These are phyloP conservation scores for Stylonectria norvegica DNA, from an alignment of 2,329 filamentous ascomycete species.

Conservation along the genomic window DNA sequence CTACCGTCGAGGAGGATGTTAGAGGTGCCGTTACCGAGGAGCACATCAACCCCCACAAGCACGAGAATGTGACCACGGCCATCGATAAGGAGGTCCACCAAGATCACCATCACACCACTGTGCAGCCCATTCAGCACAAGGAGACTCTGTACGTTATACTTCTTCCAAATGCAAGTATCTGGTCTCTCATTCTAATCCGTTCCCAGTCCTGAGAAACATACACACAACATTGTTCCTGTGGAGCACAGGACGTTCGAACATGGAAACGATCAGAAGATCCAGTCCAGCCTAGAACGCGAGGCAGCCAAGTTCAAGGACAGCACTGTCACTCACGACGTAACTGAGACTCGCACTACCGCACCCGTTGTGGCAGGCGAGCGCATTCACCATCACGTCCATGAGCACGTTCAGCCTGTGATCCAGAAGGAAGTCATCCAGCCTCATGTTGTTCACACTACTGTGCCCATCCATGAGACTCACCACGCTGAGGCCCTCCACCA, in stretches of 20 bases:
- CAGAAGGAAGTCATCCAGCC: constrained; percentile 67
- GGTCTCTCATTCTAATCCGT: background rate
- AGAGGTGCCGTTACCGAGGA: constrained; percentile 60
- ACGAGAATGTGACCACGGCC: constrained; percentile 60
- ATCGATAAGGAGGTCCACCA: constrained; percentile 68
- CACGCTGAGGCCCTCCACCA: constrained; percentile 66
- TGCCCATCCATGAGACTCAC: constrained; percentile 70
- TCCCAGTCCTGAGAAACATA: constrained; percentile 57
- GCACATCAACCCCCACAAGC: constrained; percentile 54
- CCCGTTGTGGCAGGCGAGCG: constrained; percentile 30
- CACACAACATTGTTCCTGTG: constrained; percentile 54
- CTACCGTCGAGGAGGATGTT: constrained; percentile 65
- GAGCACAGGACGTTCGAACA: constrained; percentile 62
- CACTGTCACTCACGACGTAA: constrained; percentile 28
- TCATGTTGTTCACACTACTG: constrained; percentile 66
- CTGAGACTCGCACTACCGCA: constrained; percentile 23
- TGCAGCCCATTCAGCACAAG: constrained; percentile 55
- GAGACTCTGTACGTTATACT: constrained; percentile 40
- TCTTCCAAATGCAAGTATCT: background rate
- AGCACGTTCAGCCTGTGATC: constrained; percentile 67
- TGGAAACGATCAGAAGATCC: constrained; percentile 49
- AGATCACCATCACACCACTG: constrained; percentile 67
- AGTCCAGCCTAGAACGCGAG: constrained; percentile 49
- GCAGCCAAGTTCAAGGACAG: constrained; percentile 32
- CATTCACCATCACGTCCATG: constrained; percentile 52